Base-by-base conservation (phyloP, 148 eudicot genomes). In the Vaccinium darrowii region DNA sequence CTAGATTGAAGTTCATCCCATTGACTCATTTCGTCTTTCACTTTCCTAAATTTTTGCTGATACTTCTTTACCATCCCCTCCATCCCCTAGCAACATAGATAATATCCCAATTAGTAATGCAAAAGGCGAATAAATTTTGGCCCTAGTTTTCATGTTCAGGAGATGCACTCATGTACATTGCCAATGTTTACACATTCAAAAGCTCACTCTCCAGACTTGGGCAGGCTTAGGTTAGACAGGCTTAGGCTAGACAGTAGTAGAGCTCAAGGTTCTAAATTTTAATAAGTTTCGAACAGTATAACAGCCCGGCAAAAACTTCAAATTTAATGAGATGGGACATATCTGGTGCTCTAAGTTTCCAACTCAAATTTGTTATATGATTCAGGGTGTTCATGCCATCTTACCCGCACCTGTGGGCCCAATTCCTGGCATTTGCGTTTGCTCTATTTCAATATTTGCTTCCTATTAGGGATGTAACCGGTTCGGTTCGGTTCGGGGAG, bases 1-100 rank as follows among this genome's bases (percentile, higher is more conserved):
- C 79, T 81, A 19, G 62, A 56, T 62, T 85, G 87, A 75, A 85
- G 80, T 81, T 85, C 87, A 71, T 85, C 87, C 87, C 87, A 81
- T 62, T 39, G 43, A 50, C 56, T 49, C 84, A 85, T 85, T 50
- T 85, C 81, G 2, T 81, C 84, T 81, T 60, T 85, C 62, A 85
- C 81, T 39, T 60, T 85, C 63, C 76, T 85, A 30, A 81, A 85
- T 53, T 81, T 85, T n/a, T 81, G 84, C 78, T 85, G 87, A 74
- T 75, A 75, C 49, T 81, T 81, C 81, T 85, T 85, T 33, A 85
- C 80, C 60, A 85, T 7, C 9, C 25, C 84, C 49, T 85, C 87
- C 87, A 85, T 80, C 7, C 33, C 69, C 78, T 80, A 43, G 6
- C 21, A 39, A 58, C 19, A 23, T 7, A 52, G 50, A 8, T 75